Conservation (phyloP, 331 rosid species). For the Rhamnella rubrinervis region DNA sequence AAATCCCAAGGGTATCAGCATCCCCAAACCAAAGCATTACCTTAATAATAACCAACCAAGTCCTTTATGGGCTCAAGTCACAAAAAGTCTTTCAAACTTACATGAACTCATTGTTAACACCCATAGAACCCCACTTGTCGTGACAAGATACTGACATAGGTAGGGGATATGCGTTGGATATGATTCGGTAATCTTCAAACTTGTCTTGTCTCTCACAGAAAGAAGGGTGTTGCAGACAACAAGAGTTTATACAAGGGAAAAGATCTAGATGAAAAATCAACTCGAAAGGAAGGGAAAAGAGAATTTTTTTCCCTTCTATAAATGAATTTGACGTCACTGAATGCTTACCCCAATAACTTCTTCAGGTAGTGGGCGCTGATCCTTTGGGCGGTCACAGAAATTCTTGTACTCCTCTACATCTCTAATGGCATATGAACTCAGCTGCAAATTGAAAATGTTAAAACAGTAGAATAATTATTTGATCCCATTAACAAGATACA, state of each 20-base stretch:
- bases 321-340: slow-evolving; percentile 9
- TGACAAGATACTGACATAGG: no score
- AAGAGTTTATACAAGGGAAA: no score
- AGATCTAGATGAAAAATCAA: no score
- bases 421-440: slow-evolving; percentile 84
- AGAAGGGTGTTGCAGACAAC: no score
- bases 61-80: no score
- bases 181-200: no score
- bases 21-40: not conserved
- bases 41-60: not conserved
- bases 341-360: slow-evolving; percentile 89
- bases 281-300: no score
- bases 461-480: not conserved
- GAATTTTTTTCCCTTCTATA: no score
- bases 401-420: slow-evolving; percentile 95
- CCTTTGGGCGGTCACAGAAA: slow-evolving; percentile 92
- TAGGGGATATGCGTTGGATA: no score
- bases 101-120: no score
- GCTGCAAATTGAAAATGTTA: slow-evolving; percentile 41
- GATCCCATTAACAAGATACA: not conserved
- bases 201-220: no score
- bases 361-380: slow-evolving; percentile 91
- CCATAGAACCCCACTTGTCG: no score
- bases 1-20: not conserved
- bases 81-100: not conserved